Percentiles rank a stretch among this genome's conserved stretches.
Evolutionary conservation across 306 rosid species (phyloP).

Genomic region (Biancaea sappan): DNA sequence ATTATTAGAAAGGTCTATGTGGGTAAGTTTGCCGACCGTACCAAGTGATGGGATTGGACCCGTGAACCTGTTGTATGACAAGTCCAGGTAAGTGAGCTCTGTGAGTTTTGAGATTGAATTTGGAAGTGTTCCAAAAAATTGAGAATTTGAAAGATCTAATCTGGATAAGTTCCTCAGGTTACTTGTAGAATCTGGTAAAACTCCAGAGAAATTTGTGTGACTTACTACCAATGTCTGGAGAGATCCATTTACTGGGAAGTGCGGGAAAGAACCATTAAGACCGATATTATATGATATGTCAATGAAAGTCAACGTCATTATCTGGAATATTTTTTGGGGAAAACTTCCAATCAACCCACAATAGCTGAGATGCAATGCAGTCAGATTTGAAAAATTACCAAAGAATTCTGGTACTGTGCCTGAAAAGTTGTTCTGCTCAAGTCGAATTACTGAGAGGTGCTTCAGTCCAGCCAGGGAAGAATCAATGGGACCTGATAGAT

Average conservation of each 20-base stretch:
- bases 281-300: background rate
- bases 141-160: background rate
- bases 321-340: conserved; percentile 11
- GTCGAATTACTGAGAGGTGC: background rate
- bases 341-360: conserved; percentile 7
- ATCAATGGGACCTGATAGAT: conserved; percentile 30
- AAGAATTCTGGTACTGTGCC: conserved; percentile 16
- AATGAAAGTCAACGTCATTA: background rate
- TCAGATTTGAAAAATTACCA: conserved; percentile 7
- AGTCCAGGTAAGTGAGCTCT: background rate
- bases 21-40: background rate
- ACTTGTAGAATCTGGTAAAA: background rate
- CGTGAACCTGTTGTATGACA: background rate
- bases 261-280: background rate
- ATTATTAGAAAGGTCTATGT: background rate
- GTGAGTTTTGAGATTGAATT: background rate
- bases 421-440: background rate
- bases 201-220: background rate
- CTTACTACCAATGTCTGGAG: background rate
- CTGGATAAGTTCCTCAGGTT: background rate
- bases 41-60: conserved; percentile 3
- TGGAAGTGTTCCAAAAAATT: background rate
- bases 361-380: background rate
- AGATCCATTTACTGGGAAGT: background rate
- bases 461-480: background rate